phyloP scores from a whole-genome alignment of 495 filamentous ascomycete species.

The Daldinia childiae region DNA sequence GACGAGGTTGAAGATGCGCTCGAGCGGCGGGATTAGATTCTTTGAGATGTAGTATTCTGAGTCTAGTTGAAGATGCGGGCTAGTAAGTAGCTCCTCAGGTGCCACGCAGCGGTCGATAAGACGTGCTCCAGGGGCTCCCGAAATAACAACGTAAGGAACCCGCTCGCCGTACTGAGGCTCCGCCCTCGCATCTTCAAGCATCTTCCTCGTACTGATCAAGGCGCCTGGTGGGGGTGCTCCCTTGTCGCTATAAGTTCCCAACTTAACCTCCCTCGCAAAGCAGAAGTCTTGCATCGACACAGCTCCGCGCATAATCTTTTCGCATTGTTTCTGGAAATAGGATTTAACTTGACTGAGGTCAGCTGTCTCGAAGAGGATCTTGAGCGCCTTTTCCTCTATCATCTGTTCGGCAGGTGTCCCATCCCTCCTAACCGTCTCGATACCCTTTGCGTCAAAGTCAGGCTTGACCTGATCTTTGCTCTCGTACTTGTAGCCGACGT shows the following conservation, averaged over 20 bases:
- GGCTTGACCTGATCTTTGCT: slow-evolving; percentile 77
- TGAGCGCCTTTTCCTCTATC: slow-evolving; percentile 92
- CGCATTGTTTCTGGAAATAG: slow-evolving; percentile 91
- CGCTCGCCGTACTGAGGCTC: slow-evolving; percentile 97
- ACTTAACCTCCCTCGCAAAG: slow-evolving; percentile 89
- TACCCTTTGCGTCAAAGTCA: slow-evolving; percentile 97
- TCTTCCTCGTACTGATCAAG: slow-evolving; percentile 81
- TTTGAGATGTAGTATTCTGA: slow-evolving; percentile 97
- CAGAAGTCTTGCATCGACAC: slow-evolving; percentile 96
- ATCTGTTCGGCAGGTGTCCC: slow-evolving; percentile 96
- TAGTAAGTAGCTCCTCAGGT: slow-evolving; percentile 82
- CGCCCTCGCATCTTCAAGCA: slow-evolving; percentile 82
- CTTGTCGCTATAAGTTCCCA: slow-evolving; percentile 86
- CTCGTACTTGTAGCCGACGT: slow-evolving; percentile 98
- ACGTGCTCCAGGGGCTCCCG: slow-evolving; percentile 84
- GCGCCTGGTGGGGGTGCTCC: slow-evolving; percentile 85
- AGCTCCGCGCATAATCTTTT: slow-evolving; percentile 88
- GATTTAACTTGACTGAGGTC: slow-evolving; percentile 90
- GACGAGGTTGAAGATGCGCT: slow-evolving; percentile 96
- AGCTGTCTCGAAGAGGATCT: slow-evolving; percentile 83
- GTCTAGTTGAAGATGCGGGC: slow-evolving; percentile 83
- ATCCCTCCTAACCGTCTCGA: slow-evolving; percentile 94
- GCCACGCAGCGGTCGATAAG: slow-evolving; percentile 90
- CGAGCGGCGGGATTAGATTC: slow-evolving; percentile 93
- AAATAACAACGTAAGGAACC: slow-evolving; percentile 91